These are phyloP conservation scores for Sutorius eximius DNA, from an alignment of 1,284 basidiomycete species.

Conservation along the genomic window DNA sequence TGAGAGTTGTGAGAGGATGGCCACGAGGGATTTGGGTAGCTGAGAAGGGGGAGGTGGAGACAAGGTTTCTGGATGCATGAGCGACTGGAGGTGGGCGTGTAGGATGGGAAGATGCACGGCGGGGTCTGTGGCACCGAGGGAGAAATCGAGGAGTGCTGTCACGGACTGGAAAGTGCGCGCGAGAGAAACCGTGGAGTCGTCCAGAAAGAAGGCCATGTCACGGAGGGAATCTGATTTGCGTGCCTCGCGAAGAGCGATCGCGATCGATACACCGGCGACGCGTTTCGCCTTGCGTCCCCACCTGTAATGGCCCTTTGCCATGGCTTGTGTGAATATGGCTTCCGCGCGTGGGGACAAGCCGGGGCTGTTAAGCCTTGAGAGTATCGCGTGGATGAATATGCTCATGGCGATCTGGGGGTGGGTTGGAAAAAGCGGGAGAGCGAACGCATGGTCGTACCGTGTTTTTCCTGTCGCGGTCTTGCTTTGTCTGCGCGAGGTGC, in stretches of 20 bases:
- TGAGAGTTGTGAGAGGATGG: conserved; percentile 43
- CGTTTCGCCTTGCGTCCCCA: conserved; percentile 72
- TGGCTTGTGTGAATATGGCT: conserved; percentile 64
- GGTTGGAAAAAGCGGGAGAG: neutral
- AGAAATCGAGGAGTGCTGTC: conserved; percentile 42
- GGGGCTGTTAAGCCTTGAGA: conserved; percentile 52
- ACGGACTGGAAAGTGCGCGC: conserved; percentile 57
- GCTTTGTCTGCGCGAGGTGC: conserved; percentile 60
- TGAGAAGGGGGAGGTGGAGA: conserved; percentile 25
- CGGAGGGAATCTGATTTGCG: conserved; percentile 61
- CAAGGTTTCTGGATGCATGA: conserved; percentile 36
- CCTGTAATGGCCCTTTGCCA: conserved; percentile 52
- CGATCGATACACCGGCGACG: conserved; percentile 63
- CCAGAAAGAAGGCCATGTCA: conserved; percentile 65
- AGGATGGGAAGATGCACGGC: conserved; percentile 44
- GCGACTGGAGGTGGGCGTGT: conserved; percentile 45
- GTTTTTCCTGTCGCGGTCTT: conserved; percentile 59
- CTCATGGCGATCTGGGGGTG: conserved; percentile 56
- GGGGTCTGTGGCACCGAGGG: conserved; percentile 36
- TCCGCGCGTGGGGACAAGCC: conserved; percentile 61
- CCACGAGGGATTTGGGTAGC: conserved; percentile 40
- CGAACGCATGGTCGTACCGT: conserved; percentile 40
- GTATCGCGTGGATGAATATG: conserved; percentile 58
- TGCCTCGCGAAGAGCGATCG: conserved; percentile 66
- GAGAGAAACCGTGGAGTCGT: conserved; percentile 51